A percentile compares a stretch with the other conserved stretches of the same genome.
Conservation (phyloP, 1,139 yeast species). For the Hemisphaericaspora xylofermentans region DNA sequence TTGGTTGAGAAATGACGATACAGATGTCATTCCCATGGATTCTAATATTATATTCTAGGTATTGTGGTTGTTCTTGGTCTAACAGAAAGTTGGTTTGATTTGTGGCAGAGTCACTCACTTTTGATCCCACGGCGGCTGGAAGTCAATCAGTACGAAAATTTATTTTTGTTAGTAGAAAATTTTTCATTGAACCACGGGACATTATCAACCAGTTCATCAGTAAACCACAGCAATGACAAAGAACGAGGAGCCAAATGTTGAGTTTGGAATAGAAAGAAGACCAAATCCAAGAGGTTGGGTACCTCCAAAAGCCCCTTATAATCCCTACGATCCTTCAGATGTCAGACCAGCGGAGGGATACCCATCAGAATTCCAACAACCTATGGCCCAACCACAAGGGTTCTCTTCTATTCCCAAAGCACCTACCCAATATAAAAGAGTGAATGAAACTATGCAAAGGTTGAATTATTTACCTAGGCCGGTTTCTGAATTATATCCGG, state of each 20-base stretch:
- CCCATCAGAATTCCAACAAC: conserved; percentile 72
- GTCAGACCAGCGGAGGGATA: conserved; percentile 79
- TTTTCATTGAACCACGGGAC: too few species aligned
- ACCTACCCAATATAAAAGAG: conserved; percentile 67
- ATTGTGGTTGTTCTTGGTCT: too few species aligned
- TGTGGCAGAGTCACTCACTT: too few species aligned
- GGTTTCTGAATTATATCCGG: conserved; percentile 68
- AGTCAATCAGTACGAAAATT: too few species aligned
- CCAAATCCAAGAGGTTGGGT: conserved; percentile 85
- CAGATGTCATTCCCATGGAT: background rate
- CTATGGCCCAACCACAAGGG: conserved; percentile 52
- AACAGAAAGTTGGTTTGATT: too few species aligned
- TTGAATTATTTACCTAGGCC: conserved; percentile 82
- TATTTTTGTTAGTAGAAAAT: too few species aligned
- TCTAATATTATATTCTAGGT: too few species aligned
- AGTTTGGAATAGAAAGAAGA: conserved; percentile 40
- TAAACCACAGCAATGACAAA: background rate
- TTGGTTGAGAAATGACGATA: conserved; percentile 18
- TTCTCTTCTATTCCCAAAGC: conserved; percentile 66
- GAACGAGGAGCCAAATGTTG: conserved; percentile 5
- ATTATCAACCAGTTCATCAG: too few species aligned
- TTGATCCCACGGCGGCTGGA: too few species aligned
- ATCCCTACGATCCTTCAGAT: conserved; percentile 81
- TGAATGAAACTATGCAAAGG: conserved; percentile 70
- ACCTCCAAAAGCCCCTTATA: conserved; percentile 80